Evolutionary conservation across 2,329 filamentous ascomycete genomes (phyloP), one percentile per base, ranked within the genome.

Genomic region (Trichoderma sp.): DNA sequence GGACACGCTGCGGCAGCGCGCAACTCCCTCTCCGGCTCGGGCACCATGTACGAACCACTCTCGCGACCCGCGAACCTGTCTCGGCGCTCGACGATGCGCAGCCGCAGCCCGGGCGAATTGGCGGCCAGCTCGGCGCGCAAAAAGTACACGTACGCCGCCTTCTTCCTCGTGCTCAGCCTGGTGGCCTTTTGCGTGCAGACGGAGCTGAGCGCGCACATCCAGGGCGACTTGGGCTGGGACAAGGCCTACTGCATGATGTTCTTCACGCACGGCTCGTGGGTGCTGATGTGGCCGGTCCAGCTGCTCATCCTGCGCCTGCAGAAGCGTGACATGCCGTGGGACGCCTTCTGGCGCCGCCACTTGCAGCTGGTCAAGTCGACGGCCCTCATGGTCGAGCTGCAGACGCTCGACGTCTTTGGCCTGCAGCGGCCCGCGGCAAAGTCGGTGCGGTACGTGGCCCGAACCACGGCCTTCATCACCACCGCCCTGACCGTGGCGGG

Each of bases 211-310:
- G 90, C 96, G 11, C 94, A 97, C 81, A 96, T 99, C 70, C 95
- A 98, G 82, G 90, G 95, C 78, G 90, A 96, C 70, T 82, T 97
- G 72, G 89, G 91, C 72, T 99, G 96, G 96, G 89, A 96, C 82
- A 99, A 99, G 83, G 93, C 96, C n/a, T 99, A 97, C 83, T 97
- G 93, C 84, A 99, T 99, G 96, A 88, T 99, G 85, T 97, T 97
- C 81, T 85, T 99, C 73, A 99, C 96, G 13, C 96, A 99, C 81
- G 92, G 95, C 67, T 97, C 94, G 2, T 99, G 96, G 96, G 80
- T 90, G 11, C 81, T 98, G 59, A 85, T 99, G 28, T 99, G 94
- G 93, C 95, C 94, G 0, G 82, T 87, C 13, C 94, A 97, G 80
- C 87, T 99, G 43, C 79, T 92, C 28, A 86, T 97, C 61, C 84